Base-by-base conservation (phyloP, 345 rosid species). In the Arabis alpina region DNA sequence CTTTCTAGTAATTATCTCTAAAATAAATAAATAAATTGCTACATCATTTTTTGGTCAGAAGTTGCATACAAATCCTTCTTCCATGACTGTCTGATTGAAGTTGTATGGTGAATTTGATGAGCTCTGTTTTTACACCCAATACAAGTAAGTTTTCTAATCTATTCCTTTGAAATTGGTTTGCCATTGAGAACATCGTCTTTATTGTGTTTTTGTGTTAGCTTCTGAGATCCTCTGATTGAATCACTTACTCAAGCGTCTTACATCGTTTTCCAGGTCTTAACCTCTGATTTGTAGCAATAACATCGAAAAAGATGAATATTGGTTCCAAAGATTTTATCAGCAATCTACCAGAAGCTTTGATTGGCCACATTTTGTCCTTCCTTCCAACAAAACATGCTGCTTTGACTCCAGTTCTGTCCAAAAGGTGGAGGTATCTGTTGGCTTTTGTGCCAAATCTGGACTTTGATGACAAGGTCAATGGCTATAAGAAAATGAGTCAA, bases 371-470 rank as follows among this genome's bases (percentile, higher is more conserved):
- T 1, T 12, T 72, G 63, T 72, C 76, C 3, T 72, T 63, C 64
- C 76, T 72, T 5, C 7, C 76, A 36, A 72, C 76, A 25, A 72
- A 16, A 6, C 50, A 72, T 7, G 70, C 70, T 14, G 76, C 64
- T 63, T 43, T 27, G 24, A 72, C 76, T 2, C 54, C 76, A 3
- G 19, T 72, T 5, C 63, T 72, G 12, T 12, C 70, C 0, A 62
- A 36, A 63, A 54, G 70, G 30, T 71, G 70, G 76, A 24, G 62
- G 40, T 0, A 52, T 61, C 54, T 71, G 0, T 10, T 71, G 8
- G 68, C 75, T 23, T 52, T 32, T 10, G 54, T 61, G 10, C 25
- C 75, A 4, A 61, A 42, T 43, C 47, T 71, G 1, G 68, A 71
- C 6, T 15, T 71, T 0, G 68, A 71, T 11, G 25, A 42, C 54